These are phyloP conservation scores for Nothophytophthora sp. DNA, from an alignment of 352 stramenopile species.

Conservation along the genomic window DNA sequence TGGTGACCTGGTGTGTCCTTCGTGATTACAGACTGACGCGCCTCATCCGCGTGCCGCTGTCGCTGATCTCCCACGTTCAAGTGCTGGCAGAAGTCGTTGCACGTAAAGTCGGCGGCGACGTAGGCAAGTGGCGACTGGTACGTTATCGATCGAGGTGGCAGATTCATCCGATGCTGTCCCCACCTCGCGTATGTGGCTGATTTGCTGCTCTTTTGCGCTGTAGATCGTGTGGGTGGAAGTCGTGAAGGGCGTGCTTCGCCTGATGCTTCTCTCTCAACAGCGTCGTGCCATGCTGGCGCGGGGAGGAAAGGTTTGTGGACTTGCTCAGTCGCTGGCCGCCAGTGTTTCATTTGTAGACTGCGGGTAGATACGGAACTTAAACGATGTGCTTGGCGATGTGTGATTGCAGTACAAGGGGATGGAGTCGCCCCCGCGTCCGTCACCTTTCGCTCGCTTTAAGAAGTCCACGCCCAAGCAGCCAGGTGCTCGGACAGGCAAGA, in stretches of 20 bases:
- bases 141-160: background rate
- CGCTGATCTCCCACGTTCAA: constrained; percentile 78
- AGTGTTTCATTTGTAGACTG: background rate
- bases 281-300: constrained; percentile 57
- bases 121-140: constrained; percentile 73
- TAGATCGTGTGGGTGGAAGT: constrained; percentile 82
- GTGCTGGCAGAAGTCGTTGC: constrained; percentile 80
- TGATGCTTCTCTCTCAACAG: constrained; percentile 66
- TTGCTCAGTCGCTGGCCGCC: no score
- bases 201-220: background rate
- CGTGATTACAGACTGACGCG: constrained; percentile 44
- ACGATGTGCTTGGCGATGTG: background rate
- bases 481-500: constrained; percentile 70
- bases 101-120: constrained; percentile 65
- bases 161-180: no score
- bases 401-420: constrained; percentile 52
- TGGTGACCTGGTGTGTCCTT: constrained; percentile 1
- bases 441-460: constrained; percentile 60
- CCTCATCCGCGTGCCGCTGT: constrained; percentile 68
- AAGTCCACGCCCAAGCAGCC: constrained; percentile 65
- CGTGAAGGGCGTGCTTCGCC: constrained; percentile 68
- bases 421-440: constrained; percentile 42
- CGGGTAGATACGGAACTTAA: background rate
- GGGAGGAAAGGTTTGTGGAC: constrained; percentile 58
- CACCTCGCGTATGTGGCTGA: no score